These are phyloP conservation scores for Ilex asprella DNA, from an alignment of 257 asterid genomes.

Conservation along the genomic window DNA sequence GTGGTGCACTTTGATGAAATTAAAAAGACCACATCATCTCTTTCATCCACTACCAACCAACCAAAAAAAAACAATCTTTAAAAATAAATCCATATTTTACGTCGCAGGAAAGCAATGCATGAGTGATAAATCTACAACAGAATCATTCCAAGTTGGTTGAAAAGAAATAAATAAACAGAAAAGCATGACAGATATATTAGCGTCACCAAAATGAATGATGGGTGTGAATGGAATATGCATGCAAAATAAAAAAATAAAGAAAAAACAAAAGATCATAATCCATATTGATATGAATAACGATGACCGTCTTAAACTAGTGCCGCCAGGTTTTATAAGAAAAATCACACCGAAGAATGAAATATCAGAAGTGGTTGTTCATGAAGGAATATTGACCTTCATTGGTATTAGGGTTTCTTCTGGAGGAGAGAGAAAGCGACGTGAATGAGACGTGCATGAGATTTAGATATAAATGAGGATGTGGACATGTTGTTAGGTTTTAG, in stretches of 20 bases:
- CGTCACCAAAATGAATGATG: no score
- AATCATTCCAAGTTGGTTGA: background rate
- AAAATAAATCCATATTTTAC: slow-evolving; percentile 16
- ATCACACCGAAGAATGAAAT: no score
- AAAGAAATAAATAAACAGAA: no score
- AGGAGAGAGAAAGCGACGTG: slow-evolving; percentile 30
- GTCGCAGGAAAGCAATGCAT: slow-evolving; percentile 48
- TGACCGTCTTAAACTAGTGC: no score
- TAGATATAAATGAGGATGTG: slow-evolving; percentile 7
- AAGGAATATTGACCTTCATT: slow-evolving; percentile 1
- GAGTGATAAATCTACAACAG: slow-evolving; percentile 4
- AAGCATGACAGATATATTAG: no score
- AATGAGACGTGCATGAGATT: slow-evolving; percentile 55
- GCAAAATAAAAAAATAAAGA: background rate
- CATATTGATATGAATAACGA: no score
- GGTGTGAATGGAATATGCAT: slow-evolving; percentile 6
- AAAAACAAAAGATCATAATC: no score
- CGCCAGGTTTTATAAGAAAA: no score
- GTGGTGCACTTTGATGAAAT: slow-evolving; percentile 50
- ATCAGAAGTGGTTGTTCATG: no score
- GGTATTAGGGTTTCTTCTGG: slow-evolving; percentile 3
- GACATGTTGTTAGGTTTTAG: slow-evolving; percentile 28
- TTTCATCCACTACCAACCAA: slow-evolving; percentile 8
- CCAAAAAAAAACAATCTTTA: background rate
- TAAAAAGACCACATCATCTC: slow-evolving; percentile 17